Percentiles rank a stretch among this genome's conserved stretches.
phyloP scores from a whole-genome alignment of 352 stramenopile genomes.

The Achlya hypogyna region DNA sequence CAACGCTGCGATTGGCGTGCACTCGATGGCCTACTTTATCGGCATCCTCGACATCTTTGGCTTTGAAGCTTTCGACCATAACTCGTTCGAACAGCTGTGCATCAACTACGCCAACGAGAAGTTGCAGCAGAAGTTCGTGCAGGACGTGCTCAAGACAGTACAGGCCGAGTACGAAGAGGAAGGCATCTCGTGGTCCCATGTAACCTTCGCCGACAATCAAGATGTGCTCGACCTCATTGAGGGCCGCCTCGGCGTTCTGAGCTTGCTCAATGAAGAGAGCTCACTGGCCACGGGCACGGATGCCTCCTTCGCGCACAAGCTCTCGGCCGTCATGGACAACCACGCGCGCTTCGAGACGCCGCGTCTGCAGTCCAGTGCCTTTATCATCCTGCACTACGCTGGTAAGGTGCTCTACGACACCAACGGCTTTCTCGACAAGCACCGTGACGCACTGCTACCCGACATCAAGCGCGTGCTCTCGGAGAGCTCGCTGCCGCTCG shows the following conservation, averaged over 20 bases:
- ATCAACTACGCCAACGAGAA: conserved; percentile 93
- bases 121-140: conserved; percentile 80
- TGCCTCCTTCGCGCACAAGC: conserved; percentile 79
- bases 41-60: conserved; percentile 91
- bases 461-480: conserved; percentile 80
- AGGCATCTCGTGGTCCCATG: conserved; percentile 86
- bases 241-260: conserved; percentile 80
- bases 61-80: conserved; percentile 88
- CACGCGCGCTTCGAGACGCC: conserved; percentile 79
- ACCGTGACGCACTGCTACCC: conserved; percentile 70
- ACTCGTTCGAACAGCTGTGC: conserved; percentile 89
- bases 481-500: conserved; percentile 12
- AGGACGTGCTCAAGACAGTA: conserved; percentile 90
- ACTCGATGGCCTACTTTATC: conserved; percentile 68
- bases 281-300: conserved; percentile 76
- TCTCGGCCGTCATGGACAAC: conserved; percentile 81
- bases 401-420: conserved; percentile 80
- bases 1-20: conserved; percentile 84
- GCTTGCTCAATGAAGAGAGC: conserved; percentile 86
- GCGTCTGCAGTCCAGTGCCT: conserved; percentile 68
- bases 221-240: conserved; percentile 87
- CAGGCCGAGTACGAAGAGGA: conserved; percentile 88
- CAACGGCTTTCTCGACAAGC: conserved; percentile 75
- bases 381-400: conserved; percentile 81
- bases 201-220: conserved; percentile 86